Base-by-base conservation (phyloP, 2,329 filamentous ascomycete genomes). In the Atkinsonella hypoxylon region DNA sequence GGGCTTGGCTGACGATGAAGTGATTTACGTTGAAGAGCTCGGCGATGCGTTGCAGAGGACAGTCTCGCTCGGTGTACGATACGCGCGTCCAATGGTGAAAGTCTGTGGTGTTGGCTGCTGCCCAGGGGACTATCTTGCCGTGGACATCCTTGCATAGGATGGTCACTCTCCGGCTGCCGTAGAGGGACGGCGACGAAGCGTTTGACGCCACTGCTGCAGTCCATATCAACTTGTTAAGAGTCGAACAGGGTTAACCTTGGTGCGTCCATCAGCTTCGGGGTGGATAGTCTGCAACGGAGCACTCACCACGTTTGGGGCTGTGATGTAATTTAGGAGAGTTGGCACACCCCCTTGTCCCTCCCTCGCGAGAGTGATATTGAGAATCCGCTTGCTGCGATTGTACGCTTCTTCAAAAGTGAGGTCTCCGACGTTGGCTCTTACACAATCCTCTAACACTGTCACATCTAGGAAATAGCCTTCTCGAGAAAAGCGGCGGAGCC, bases 391-490 rank as follows among this genome's bases (percentile, higher is more conserved):
- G 39, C 89, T 95, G 54, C 82, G 81, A 48, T 83, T 79, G 61
- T 90, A 95, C 0, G 91, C 91, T 68, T 96, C 91, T 65, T 94
- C 88, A 61, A 97, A 97, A 0, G 90, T 96, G 54, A 95, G 64
- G 59, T 95, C 86, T 10, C 89, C 90, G 13, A 95, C 82, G 57
- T 95, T 95, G 13, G 83, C 81, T 51, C 85, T 78, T 13, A 96
- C 85, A 57, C 88, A 91, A 52, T 90, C 81, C 62, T 94, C 89
- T 44, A 97, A 69, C 10, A 94, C 83, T 40, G 77, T 80, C 3
- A 88, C 81, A 63, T 96, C 89, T 31, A 95, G 76, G 53, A 95
- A 86, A 61, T 94, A 89, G 0, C 89, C 89, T 57, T 90, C 84
- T 39, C 73, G 73, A 47, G 83, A 73, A 61, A 91, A 89, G 44